phyloP scores from a whole-genome alignment of 192 early-diverging fungal species.

The Helicostylum pulchrum region DNA sequence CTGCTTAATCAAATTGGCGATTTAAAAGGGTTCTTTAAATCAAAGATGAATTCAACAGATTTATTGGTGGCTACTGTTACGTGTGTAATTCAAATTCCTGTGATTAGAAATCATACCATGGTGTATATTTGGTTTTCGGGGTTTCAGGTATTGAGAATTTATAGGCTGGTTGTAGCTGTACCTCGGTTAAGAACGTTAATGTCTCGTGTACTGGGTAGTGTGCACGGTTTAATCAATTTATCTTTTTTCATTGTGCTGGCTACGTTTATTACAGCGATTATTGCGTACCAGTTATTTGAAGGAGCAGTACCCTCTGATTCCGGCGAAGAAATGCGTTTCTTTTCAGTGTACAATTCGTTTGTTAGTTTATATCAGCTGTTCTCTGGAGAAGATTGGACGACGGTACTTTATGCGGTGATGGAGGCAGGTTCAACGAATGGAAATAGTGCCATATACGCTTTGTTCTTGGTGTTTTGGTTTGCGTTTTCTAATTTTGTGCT shows the following conservation, averaged over 20 bases:
- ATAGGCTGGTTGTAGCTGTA: conserved; percentile 48
- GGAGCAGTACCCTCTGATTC: conserved; percentile 22
- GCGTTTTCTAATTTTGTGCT: conserved; percentile 58
- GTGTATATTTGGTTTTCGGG: conserved; percentile 50
- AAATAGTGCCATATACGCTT: conserved; percentile 40
- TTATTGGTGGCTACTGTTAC: conserved; percentile 45
- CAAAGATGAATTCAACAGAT: conserved; percentile 45
- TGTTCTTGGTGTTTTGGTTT: conserved; percentile 53
- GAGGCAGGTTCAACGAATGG: conserved; percentile 23
- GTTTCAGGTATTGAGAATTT: conserved; percentile 52
- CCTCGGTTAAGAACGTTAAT: conserved; percentile 45
- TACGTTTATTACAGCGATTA: conserved; percentile 46
- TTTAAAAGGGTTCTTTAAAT: conserved; percentile 40
- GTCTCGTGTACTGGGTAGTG: conserved; percentile 51
- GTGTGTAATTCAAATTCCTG: conserved; percentile 50
- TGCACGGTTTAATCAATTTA: conserved; percentile 56
- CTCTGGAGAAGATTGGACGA: conserved; percentile 62
- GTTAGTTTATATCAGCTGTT: conserved; percentile 57
- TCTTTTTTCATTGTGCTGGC: conserved; percentile 53
- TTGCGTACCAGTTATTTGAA: conserved; percentile 43
- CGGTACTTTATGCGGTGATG: conserved; percentile 52
- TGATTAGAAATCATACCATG: conserved; percentile 33
- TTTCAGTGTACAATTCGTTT: conserved; percentile 54
- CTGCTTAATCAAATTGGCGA: conserved; percentile 32
- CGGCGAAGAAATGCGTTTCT: conserved; percentile 39